Evolutionary conservation across 257 asterid genomes (phyloP), one percentile per base, ranked within the genome.

Genomic region (Lithospermum erythrorhizon): DNA sequence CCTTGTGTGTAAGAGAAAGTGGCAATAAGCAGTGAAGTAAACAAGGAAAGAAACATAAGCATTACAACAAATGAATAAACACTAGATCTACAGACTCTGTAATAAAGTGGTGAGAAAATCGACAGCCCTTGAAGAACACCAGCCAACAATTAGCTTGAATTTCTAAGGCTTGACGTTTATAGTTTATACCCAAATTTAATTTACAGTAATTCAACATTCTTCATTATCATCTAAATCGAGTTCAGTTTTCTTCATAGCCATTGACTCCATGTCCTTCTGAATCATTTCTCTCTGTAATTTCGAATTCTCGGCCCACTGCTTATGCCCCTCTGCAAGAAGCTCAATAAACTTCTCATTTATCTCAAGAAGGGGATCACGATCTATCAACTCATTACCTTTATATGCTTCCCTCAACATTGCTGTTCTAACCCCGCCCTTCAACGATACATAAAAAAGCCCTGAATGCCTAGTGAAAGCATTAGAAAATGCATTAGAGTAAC

Each of bases 321-420:
- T 53, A 60, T 58, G 77, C 10, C 95, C 98, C 76, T 85, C 87
- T 13, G 74, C 77, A 69, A 90, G 74, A 78, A 90, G 61, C 80
- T 78, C 87, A 55, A 90, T 59, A 72, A 90, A 90, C 75, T 70
- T 83, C 57, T 83, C 78, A 45, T 68, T 85, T 21, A 90, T 76
- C 72, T 73, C 81, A 37, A 76, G 75, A 62, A 74, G 76, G n/a
- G 83, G 80, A 47, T 78, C 78, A 23, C 59, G 69, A 25, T 73
- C 82, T 56, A 76, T 63, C 65, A 76, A 61, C 30, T 73, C 76
- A 51, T 77, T 79, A 29, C 86, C 87, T 71, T 80, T 79, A 61
- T 87, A 87, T 3, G 99, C 95, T 76, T 84, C 99, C 77, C 97
- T 86, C 58, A 93, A 80, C 79, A 93, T 66, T 0, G 94, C 91